phyloP scores from a whole-genome alignment of 768 basidiomycete genomes.

The Dacryopinax primogenitus region DNA sequence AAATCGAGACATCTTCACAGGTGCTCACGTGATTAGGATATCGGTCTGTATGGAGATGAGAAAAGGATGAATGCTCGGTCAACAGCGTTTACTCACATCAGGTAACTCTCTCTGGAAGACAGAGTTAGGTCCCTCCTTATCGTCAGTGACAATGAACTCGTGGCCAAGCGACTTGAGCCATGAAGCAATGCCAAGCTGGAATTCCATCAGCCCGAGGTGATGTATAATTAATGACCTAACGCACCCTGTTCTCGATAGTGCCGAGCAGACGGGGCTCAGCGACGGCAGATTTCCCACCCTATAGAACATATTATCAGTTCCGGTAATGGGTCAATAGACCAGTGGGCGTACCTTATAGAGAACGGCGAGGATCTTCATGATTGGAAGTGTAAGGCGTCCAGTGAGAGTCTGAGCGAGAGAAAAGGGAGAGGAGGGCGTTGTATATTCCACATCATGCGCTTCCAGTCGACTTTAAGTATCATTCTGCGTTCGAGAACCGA shows the following conservation, averaged over 20 bases:
- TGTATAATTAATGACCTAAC: neutral
- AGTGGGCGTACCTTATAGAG: neutral
- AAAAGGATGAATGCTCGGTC: neutral
- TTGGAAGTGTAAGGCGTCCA: neutral
- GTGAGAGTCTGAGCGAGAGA: neutral
- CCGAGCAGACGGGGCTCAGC: constrained; percentile 66
- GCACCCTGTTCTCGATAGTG: constrained; percentile 68
- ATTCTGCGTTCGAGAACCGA: no score
- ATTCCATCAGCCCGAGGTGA: neutral
- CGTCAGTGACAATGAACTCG: constrained; percentile 29
- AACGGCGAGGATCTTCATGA: constrained; percentile 6
- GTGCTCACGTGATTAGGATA: neutral
- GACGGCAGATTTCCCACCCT: constrained; percentile 49
- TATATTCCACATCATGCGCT: neutral
- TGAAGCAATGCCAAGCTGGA: constrained; percentile 25
- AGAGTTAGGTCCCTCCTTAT: constrained; percentile 30
- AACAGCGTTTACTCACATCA: constrained; percentile 16
- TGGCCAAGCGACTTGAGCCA: constrained; percentile 29
- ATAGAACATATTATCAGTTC: constrained; percentile 35
- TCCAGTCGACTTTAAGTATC: constrained; percentile 1
- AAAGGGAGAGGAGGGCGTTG: neutral
- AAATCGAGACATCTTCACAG: neutral
- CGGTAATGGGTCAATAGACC: neutral
- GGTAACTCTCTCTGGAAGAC: constrained; percentile 25
- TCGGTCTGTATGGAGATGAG: constrained; percentile 12